Evolutionary conservation across 2,329 filamentous ascomycete genomes (phyloP), one percentile per base, ranked within the genome.

Genomic region (Monilinia fructigena): DNA sequence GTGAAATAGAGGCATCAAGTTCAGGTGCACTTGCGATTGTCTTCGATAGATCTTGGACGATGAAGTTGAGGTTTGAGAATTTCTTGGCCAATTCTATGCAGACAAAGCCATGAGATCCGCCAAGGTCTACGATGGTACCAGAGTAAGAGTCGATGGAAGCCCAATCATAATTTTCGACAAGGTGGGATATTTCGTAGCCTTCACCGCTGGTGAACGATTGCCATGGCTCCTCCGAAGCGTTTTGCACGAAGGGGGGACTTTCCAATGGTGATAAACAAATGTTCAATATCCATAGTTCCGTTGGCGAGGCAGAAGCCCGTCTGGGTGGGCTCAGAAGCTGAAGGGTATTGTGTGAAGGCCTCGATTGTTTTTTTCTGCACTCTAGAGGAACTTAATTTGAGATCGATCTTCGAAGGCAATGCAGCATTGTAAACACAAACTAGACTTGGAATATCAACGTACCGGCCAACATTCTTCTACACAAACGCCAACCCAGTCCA

Each of bases 41-140:
- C 70, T 78, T 80, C 1, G 70, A 70, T 38, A 85, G 75, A 69
- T 86, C 84, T 72, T 86, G 83, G 31, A 86, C 85, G 18, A 86
- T 75, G 72, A 86, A 86, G 55, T 77, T 79, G 70, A 86, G 79
- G 50, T 81, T 78, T 56, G 78, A 78, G 75, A 82, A 85, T 65
- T 75, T 76, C 68, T 78, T 77, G 2, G 83, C 86, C 54, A 88
- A 76, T 4, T 81, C 83, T n/a, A 84, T 78, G 56, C 79, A 82
- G n/a, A 83, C 81, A 56, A 85, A 83, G 0, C 86, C 86, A 63
- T 83, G 82, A 23, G 82, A 84, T 2, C 86, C 86, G 12, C 86
- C 86, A 18, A 86, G 71, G 65, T 89, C 85, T 5, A 88, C 84
- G 50, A 88, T 76, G 0, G 79, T 84, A 3, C 81, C 85, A 6